phyloP scores from a whole-genome alignment of 495 filamentous ascomycete genomes.

The Penicillium cosmopolitanum region DNA sequence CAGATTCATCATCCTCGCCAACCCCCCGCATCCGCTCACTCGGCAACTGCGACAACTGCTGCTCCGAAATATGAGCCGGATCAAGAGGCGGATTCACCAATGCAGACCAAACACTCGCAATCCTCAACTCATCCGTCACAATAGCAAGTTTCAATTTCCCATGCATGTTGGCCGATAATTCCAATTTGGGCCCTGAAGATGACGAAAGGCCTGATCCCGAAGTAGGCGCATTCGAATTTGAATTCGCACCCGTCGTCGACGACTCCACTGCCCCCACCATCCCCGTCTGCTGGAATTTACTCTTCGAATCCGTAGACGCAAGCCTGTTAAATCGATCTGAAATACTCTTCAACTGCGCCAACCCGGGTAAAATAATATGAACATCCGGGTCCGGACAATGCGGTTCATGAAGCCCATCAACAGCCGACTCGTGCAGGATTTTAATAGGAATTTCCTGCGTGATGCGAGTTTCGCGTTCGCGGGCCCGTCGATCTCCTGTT shows the following conservation, averaged over 20 bases:
- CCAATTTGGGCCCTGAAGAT: constrained; percentile 63
- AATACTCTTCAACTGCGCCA: constrained; percentile 85
- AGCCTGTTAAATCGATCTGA: constrained; percentile 93
- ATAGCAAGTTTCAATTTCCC: constrained; percentile 79
- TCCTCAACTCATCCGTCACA: constrained; percentile 76
- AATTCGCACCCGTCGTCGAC: background rate
- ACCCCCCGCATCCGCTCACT: constrained; percentile 67
- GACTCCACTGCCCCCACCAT: constrained; percentile 17
- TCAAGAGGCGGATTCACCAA: constrained; percentile 85
- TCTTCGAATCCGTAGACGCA: constrained; percentile 43
- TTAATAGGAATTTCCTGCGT: constrained; percentile 97
- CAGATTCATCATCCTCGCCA: constrained; percentile 58
- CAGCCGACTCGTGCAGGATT: constrained; percentile 75
- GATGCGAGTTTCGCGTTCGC: constrained; percentile 80
- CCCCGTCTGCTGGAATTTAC: constrained; percentile 10
- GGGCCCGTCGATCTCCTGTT: constrained; percentile 47
- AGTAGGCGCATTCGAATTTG: background rate
- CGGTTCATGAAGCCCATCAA: constrained; percentile 88
- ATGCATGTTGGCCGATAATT: constrained; percentile 87
- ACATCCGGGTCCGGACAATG: constrained; percentile 90
- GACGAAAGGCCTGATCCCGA: constrained; percentile 21
- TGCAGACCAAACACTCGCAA: constrained; percentile 79
- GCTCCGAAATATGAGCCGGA: constrained; percentile 66
- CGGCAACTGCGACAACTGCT: constrained; percentile 69
- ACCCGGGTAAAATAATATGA: constrained; percentile 83